Evolutionary conservation across 495 filamentous ascomycete genomes (phyloP).

Genomic region (Hypoxylon lienhwacheense): DNA sequence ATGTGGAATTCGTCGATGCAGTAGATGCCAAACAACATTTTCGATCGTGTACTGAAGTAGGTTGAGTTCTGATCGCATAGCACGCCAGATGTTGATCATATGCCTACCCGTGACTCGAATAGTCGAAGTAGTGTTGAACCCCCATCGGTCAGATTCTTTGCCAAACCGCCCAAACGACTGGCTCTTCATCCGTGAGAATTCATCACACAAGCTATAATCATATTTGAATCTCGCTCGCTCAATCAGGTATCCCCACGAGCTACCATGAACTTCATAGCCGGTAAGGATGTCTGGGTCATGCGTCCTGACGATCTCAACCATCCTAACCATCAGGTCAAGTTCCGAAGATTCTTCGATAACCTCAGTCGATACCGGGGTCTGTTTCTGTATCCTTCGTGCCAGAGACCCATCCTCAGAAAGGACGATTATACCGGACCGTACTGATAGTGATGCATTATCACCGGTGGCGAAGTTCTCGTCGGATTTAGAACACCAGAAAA

Average conservation of each 20-base stretch:
- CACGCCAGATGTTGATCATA: slow-evolving; percentile 96
- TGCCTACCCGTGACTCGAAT: slow-evolving; percentile 89
- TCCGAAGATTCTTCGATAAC: slow-evolving; percentile 77
- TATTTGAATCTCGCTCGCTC: slow-evolving; percentile 85
- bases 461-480: slow-evolving; percentile 61
- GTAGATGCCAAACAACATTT: slow-evolving; percentile 90
- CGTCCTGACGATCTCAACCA: slow-evolving; percentile 82
- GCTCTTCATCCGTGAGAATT: slow-evolving; percentile 84
- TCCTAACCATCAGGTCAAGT: slow-evolving; percentile 75
- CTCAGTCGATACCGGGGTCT: slow-evolving; percentile 53
- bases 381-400: slow-evolving; percentile 52
- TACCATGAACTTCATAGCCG: slow-evolving; percentile 91
- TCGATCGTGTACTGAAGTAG: slow-evolving; percentile 94
- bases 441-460: slow-evolving; percentile 31
- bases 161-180: slow-evolving; percentile 80
- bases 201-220: slow-evolving; percentile 85
- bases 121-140: slow-evolving; percentile 85
- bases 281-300: slow-evolving; percentile 92
- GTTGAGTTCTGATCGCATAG: slow-evolving; percentile 88
- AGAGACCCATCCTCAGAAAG: slow-evolving; percentile 61
- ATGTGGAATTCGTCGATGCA: slow-evolving; percentile 90
- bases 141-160: slow-evolving; percentile 86
- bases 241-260: slow-evolving; percentile 93
- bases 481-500: slow-evolving; percentile 89
- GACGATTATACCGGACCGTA: slow-evolving; percentile 62